Evolutionary conservation across 768 basidiomycete genomes (phyloP).

Genomic region (Calocybe cyanea): DNA sequence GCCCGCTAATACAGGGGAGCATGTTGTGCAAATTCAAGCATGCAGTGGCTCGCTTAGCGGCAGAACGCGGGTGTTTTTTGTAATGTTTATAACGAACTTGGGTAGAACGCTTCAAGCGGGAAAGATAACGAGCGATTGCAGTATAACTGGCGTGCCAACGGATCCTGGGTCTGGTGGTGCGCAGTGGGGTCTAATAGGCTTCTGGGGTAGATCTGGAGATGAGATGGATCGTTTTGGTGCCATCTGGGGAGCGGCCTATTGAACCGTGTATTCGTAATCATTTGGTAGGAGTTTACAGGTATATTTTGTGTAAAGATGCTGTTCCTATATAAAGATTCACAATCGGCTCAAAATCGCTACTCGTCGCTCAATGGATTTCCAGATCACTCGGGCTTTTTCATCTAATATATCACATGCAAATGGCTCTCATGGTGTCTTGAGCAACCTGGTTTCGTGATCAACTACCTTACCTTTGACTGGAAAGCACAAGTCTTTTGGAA

Average conservation of each 20-base stretch:
- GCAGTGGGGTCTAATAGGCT: constrained; percentile 27
- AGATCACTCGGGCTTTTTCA: too few relatives aligned
- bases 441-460: too few relatives aligned
- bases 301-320: too few relatives aligned
- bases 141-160: constrained; percentile 22
- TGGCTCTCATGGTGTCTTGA: too few relatives aligned
- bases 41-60: constrained; percentile 24
- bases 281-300: too few relatives aligned
- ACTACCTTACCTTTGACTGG: too few relatives aligned
- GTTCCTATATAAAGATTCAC: too few relatives aligned
- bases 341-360: too few relatives aligned
- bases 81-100: constrained; percentile 26
- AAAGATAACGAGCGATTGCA: constrained; percentile 23
- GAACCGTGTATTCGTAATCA: too few relatives aligned
- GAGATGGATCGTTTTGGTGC: constrained; percentile 27
- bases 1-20: constrained; percentile 20
- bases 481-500: too few relatives aligned
- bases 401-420: too few relatives aligned
- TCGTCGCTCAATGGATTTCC: too few relatives aligned
- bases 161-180: constrained; percentile 23
- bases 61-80: constrained; percentile 29
- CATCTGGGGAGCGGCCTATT: constrained; percentile 29
- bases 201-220: constrained; percentile 28
- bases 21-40: constrained; percentile 18
- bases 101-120: constrained; percentile 26